Evolutionary conservation across 495 filamentous ascomycete species (phyloP), one percentile per base, ranked within the genome.

Genomic region (Aspergillus asperescens): DNA sequence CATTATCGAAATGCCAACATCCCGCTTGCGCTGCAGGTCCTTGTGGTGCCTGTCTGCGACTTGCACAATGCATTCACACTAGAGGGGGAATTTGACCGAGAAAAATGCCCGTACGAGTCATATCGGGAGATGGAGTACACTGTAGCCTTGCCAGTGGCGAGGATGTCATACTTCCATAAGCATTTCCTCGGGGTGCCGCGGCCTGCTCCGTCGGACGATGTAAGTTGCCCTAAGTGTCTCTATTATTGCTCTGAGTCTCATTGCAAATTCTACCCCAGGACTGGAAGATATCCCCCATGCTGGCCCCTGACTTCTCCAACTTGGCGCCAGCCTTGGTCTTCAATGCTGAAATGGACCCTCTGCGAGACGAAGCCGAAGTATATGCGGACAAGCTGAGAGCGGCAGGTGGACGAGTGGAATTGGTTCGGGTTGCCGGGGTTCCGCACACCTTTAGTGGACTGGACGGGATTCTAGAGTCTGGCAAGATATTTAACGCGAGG

Each of bases 311-410:
- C 40, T 69, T 76, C 16, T 40, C 55, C 18, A 50, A 63, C 6
- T 57, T 76, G 50, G 74, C 77, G 9, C 65, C 71, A 25, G 78
- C 75, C 2, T 53, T 79, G 50, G 58, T 78, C 7, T 65, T 73
- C 39, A 67, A 65, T 8, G 67, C 70, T 12, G 73, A 77, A 50
- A 62, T 71, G 29, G 75, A 79, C 47, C 70, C 71, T 38, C 59
- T 78, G 19, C 61, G 74, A 24, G 67, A 76, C 48, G 74, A 79
- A 54, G 73, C 72, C 5, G 67, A 73, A 50, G 54, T 54, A 12
- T 78, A 76, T 62, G 77, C 69, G 2, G 53, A 61, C 15, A 69
- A 71, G 32, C 53, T 80, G 48, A 55, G 65, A 39, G 63, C 61
- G 16, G 65, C 70, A 1, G 75, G 72, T 1, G 66, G 66, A 42